A percentile compares a stretch with the other conserved stretches of the same genome.
These are phyloP conservation scores for Sclerotinia minor DNA, from an alignment of 2,329 filamentous ascomycete species.

Conservation along the genomic window DNA sequence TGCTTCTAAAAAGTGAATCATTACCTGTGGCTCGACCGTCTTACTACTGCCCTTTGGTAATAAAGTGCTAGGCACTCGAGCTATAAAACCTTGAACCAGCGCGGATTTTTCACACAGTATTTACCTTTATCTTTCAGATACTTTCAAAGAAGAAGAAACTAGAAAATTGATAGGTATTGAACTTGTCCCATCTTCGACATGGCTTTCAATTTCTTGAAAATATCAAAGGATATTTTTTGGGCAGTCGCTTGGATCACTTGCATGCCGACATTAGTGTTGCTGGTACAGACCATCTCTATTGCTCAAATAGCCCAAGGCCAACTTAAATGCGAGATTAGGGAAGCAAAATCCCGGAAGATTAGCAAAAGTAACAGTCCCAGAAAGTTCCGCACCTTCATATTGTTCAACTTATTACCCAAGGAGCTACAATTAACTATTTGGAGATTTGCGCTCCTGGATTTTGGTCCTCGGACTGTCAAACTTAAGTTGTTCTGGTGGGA, in stretches of 20 bases:
- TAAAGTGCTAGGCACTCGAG: not conserved
- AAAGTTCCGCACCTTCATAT: not conserved
- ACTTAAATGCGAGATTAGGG: not conserved
- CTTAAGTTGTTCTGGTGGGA: not conserved
- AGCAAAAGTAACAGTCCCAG: not conserved
- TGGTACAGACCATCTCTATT: too few relatives aligned
- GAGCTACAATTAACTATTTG: not conserved
- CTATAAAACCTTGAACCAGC: not conserved
- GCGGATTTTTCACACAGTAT: too few relatives aligned
- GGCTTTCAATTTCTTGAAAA: not conserved
- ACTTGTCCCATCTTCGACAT: not conserved
- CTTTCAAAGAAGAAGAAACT: not conserved
- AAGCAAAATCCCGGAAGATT: not conserved
- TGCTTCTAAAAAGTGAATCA: not conserved
- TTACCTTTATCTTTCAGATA: not conserved
- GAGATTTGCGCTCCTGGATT: not conserved
- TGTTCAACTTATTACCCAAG: not conserved
- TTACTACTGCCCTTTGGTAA: too few relatives aligned
- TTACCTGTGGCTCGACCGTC: not conserved
- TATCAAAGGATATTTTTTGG: too few relatives aligned
- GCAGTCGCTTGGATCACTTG: not conserved
- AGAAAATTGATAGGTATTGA: not conserved
- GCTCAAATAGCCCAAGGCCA: not conserved
- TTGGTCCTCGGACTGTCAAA: not conserved
- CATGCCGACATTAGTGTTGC: accelerated